These are phyloP conservation scores for Colletotrichum coccodes DNA, from an alignment of 2,329 filamentous ascomycete genomes.

Conservation along the genomic window DNA sequence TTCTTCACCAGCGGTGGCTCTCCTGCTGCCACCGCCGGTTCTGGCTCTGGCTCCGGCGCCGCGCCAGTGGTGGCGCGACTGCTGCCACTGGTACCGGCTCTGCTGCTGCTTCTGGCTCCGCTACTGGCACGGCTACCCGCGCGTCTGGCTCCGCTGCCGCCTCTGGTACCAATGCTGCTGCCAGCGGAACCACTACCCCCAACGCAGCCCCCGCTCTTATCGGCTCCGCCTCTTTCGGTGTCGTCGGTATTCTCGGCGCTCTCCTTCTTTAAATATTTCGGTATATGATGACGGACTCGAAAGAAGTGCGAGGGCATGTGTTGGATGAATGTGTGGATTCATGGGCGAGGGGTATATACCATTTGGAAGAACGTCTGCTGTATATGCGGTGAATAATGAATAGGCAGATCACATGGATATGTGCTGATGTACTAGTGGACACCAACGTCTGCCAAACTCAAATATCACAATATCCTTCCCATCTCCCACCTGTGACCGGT, in stretches of 20 bases:
- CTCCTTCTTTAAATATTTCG: conserved; percentile 55
- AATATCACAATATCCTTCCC: background rate
- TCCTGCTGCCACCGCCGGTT: conserved; percentile 29
- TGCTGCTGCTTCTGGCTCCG: conserved; percentile 34
- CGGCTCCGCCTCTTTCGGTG: conserved; percentile 52
- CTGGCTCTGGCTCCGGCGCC: conserved; percentile 36
- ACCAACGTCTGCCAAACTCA: background rate
- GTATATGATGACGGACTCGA: background rate
- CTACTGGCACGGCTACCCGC: background rate
- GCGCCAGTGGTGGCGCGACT: conserved; percentile 28
- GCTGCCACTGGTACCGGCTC: conserved; percentile 34
- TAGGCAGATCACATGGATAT: conserved; percentile 10
- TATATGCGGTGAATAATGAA: conserved; percentile 19
- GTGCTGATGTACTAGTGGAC: conserved; percentile 13
- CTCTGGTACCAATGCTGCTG: conserved; percentile 39
- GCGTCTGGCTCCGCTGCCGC: conserved; percentile 37
- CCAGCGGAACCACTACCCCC: conserved; percentile 35
- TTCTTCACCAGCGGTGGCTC: conserved; percentile 46
- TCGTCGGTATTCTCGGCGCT: conserved; percentile 60
- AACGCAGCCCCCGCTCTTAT: conserved; percentile 48
- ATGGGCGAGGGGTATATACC: conserved; percentile 20
- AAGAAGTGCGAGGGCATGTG: background rate
- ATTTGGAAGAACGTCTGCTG: conserved; percentile 7
- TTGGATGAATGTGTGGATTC: background rate
- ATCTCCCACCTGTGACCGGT: background rate